Percentiles rank a stretch among this genome's conserved stretches.
Evolutionary conservation across 495 filamentous ascomycete genomes (phyloP).

Genomic region (Penicillium pancosmium): DNA sequence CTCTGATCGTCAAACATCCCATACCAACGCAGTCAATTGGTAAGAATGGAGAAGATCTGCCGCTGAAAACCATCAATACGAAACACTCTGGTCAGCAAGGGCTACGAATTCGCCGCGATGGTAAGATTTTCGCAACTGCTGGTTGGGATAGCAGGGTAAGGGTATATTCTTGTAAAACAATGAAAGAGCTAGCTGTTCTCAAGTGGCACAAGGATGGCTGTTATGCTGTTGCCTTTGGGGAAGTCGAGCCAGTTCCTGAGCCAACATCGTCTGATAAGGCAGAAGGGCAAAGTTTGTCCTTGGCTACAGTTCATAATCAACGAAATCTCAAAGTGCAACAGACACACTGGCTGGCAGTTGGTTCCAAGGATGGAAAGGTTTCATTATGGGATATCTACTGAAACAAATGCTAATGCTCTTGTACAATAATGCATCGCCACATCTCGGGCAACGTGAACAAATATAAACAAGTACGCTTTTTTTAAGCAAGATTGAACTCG

Average conservation of each 20-base stretch:
- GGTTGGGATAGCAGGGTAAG: conserved; percentile 86
- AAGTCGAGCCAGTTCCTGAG: conserved; percentile 27
- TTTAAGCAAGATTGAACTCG: conserved; percentile 87
- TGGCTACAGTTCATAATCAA: conserved; percentile 59
- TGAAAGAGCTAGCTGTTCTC: conserved; percentile 89
- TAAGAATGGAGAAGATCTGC: conserved; percentile 32
- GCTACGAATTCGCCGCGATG: conserved; percentile 76
- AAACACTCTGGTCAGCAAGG: conserved; percentile 90
- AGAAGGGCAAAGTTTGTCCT: conserved; percentile 24
- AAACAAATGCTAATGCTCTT: conserved; percentile 40
- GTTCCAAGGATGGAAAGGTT: conserved; percentile 94
- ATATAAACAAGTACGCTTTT: conserved; percentile 22
- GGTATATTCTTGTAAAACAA: conserved; percentile 77
- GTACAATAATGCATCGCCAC: conserved; percentile 31
- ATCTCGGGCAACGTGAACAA: conserved; percentile 3
- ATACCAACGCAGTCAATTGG: conserved; percentile 39
- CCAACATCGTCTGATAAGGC: not conserved
- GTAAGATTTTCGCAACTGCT: conserved; percentile 82
- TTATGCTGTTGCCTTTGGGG: conserved; percentile 82
- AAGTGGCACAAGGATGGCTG: conserved; percentile 95
- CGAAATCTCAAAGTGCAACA: conserved; percentile 64
- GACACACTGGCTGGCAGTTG: conserved; percentile 88
- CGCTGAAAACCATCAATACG: conserved; percentile 67
- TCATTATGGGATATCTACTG: conserved; percentile 96
- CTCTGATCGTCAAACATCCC: conserved; percentile 64